Evolutionary conservation across 2,329 filamentous ascomycete species (phyloP).

Genomic region (Saccharata proteae): DNA sequence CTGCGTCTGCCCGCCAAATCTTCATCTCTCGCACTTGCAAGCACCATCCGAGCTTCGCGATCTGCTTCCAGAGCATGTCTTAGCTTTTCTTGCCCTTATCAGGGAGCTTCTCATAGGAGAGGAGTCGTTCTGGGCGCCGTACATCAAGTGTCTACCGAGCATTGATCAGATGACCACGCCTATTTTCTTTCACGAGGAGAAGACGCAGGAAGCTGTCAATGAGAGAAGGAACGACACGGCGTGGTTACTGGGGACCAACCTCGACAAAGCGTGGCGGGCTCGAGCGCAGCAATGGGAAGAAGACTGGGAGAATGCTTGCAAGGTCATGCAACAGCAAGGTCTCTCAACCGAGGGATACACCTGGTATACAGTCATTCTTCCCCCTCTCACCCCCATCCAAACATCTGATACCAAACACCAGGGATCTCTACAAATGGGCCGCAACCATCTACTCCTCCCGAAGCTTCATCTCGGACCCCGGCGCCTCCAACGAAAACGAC

Average conservation of each 20-base stretch:
- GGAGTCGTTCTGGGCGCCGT: conserved; percentile 22
- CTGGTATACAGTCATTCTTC: conserved; percentile 1
- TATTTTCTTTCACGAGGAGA: conserved; percentile 22
- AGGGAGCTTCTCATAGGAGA: conserved; percentile 9
- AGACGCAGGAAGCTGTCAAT: conserved; percentile 1
- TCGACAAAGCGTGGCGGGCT: conserved; percentile 12
- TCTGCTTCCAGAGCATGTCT: conserved; percentile 19
- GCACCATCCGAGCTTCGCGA: conserved; percentile 7
- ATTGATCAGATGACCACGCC: conserved; percentile 23
- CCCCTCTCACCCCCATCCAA: background rate
- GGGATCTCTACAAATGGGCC: conserved; percentile 38
- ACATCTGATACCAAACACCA: conserved; percentile 19
- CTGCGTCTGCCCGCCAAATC: conserved; percentile 3
- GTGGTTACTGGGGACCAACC: conserved; percentile 24
- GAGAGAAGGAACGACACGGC: conserved; percentile 14
- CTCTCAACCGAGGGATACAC: background rate
- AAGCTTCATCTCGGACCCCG: conserved; percentile 34
- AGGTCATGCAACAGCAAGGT: background rate
- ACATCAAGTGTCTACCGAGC: conserved; percentile 23
- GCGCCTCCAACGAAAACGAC: conserved; percentile 13
- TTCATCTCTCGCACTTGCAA: conserved; percentile 7
- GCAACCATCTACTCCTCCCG: conserved; percentile 40
- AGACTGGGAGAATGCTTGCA: conserved; percentile 23
- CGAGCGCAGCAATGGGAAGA: conserved; percentile 23
- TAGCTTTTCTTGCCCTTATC: conserved; percentile 12